A percentile compares a stretch with the other conserved stretches of the same genome.
phyloP scores from a whole-genome alignment of 345 rosid species.

The Laguncularia racemosa region DNA sequence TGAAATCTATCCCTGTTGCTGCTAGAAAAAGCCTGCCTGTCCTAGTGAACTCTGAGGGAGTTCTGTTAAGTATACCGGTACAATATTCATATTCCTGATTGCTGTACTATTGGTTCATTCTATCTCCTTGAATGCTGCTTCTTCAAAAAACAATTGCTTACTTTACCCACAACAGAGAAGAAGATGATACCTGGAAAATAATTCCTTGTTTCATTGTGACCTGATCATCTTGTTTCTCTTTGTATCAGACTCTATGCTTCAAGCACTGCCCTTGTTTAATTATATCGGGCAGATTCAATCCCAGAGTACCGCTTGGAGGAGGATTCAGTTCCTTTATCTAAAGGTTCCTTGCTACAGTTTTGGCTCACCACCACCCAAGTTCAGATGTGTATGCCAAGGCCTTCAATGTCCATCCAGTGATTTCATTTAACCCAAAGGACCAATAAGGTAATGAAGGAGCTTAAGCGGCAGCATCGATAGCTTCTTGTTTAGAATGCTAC shows the following conservation, averaged over 20 bases:
- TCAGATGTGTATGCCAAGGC: too few relatives aligned
- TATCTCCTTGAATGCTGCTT: too few relatives aligned
- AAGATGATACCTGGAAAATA: neutral
- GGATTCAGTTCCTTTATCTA: conserved; percentile 63
- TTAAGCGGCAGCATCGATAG: too few relatives aligned
- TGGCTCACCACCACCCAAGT: neutral
- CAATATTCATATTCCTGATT: conserved; percentile 10
- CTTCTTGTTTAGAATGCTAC: too few relatives aligned
- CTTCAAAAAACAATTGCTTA: neutral
- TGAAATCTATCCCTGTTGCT: conserved; percentile 59
- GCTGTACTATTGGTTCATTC: too few relatives aligned
- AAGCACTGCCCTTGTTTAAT: conserved; percentile 50
- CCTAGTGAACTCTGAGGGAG: conserved; percentile 42
- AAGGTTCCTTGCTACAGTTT: conserved; percentile 2
- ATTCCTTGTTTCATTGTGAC: neutral
- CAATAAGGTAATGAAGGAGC: too few relatives aligned
- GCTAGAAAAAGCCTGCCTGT: conserved; percentile 82
- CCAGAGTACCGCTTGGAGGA: conserved; percentile 82
- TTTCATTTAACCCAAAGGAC: too few relatives aligned
- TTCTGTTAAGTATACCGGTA: conserved; percentile 67
- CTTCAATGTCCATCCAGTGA: too few relatives aligned
- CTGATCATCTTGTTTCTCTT: neutral
- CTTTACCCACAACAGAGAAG: neutral
- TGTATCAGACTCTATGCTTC: conserved; percentile 65
- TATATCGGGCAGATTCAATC: conserved; percentile 51